Base-by-base conservation (phyloP, 2,329 filamentous ascomycete genomes). In the Microdochium paspali region DNA sequence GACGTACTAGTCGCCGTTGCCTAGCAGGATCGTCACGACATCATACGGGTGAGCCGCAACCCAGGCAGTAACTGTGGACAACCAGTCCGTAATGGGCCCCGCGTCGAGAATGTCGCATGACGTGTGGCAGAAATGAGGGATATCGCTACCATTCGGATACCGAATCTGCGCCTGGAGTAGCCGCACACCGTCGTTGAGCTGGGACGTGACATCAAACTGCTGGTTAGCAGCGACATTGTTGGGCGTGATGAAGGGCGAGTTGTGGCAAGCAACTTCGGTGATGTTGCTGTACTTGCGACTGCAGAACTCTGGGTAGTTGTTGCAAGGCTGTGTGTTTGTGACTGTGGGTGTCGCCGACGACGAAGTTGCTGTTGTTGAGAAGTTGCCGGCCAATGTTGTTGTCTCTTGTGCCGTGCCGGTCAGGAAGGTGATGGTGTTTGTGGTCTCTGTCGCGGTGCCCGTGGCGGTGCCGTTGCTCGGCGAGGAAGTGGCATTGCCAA, bases 1-100 rank as follows among this genome's bases (percentile, higher is more conserved):
- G 6, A 52, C 57, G 51, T 56, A 63, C 61, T 85, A 86, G 66
- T 90, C 86, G 57, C 79, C 83, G 63, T 96, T 96, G 49, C 84
- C 89, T 45, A 96, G 82, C 18, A 96, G 72, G 53, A 96, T 82
- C 1, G 88, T 90, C 24, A 96, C 79, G 1, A 96, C 86, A 54
- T 96, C 90, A 67, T 88, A 91, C 0, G 89, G 90, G 56, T 96
- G 82, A 1, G 61, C 56, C 6, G 76, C 73, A 2, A 96, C 80
- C 90, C 90, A 96, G 40, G 70, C 63, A 30, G 73, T 73, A 12
- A 95, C 85, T 1, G 71, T 73, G 6, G 70, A 70, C 28, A 96
- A 79, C 69, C 88, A 93, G 40, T 78, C 70, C 47, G 84, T 80
- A 45, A 93, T 84, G 7, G 86, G 82, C 0, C 91, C 90, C 2